Percentiles rank a stretch among this genome's conserved stretches.
These are phyloP conservation scores for Pneumocystis jirovecii DNA, from an alignment of 1,139 yeast species.

Conservation along the genomic window DNA sequence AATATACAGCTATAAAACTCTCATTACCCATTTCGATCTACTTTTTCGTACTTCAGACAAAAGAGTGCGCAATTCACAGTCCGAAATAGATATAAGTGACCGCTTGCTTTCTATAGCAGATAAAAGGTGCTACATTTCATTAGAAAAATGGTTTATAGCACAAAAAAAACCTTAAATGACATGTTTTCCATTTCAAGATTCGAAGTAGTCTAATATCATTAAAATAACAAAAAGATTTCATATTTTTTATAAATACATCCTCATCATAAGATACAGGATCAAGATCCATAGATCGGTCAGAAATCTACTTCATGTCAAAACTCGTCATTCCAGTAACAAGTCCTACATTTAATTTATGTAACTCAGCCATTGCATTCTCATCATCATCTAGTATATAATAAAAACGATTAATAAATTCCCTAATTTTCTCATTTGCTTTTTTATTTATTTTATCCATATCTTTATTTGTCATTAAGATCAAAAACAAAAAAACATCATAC, in stretches of 20 bases:
- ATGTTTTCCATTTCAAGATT: constrained; percentile 3
- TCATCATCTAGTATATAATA: constrained; percentile 8
- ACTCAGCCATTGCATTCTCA: constrained; percentile 7
- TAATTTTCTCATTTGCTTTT: constrained; percentile 7
- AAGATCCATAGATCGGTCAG: constrained; percentile 6
- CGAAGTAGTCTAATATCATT: constrained; percentile 38
- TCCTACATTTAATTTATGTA: constrained; percentile 11
- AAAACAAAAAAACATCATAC: constrained; percentile 7
- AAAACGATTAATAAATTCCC: constrained; percentile 2
- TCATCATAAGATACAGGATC: constrained; percentile 16
- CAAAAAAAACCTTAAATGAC: not conserved
- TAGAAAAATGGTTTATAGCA: not conserved
- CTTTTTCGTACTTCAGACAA: constrained; percentile 88
- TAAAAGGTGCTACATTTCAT: constrained; percentile 37
- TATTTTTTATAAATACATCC: constrained; percentile 20
- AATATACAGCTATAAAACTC: not conserved
- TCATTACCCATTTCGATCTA: constrained; percentile 78
- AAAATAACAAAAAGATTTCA: constrained; percentile 58
- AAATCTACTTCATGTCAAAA: not conserved
- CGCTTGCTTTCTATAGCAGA: constrained; percentile 65
- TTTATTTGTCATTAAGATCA: constrained; percentile 6
- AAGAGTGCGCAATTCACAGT: constrained; percentile 66
- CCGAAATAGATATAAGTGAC: constrained; percentile 61
- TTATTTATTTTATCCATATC: constrained; percentile 11
- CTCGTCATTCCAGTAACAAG: not conserved